Evolutionary conservation across 2,329 filamentous ascomycete species (phyloP).

Genomic region (Nothomitra cinnamomea): DNA sequence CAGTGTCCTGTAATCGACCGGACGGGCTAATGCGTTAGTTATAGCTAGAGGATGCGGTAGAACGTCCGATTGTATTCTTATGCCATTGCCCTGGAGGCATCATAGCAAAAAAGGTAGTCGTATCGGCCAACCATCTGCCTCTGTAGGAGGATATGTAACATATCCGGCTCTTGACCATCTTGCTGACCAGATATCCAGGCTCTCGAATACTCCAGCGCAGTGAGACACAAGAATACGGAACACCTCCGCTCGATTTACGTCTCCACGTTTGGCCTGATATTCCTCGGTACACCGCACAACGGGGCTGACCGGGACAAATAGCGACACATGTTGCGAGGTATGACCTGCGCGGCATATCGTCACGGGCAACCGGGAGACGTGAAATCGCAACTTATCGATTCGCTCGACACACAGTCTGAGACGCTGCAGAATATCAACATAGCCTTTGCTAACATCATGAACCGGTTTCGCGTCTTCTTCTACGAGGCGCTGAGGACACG

Average conservation of each 20-base stretch:
- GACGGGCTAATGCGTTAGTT: too few species aligned
- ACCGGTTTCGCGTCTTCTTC: conserved; percentile 55
- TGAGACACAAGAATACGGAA: conserved; percentile 37
- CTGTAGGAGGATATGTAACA: too few species aligned
- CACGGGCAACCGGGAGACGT: conserved; percentile 45
- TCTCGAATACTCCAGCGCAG: conserved; percentile 46
- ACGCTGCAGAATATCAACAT: conserved; percentile 57
- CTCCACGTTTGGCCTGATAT: conserved; percentile 60
- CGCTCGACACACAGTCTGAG: conserved; percentile 58
- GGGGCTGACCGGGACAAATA: conserved; percentile 52
- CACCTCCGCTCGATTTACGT: conserved; percentile 51
- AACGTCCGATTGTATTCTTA: conserved; percentile 57
- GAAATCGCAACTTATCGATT: conserved; percentile 49
- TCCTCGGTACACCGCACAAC: conserved; percentile 62
- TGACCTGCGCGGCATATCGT: conserved; percentile 49
- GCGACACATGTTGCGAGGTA: conserved; percentile 48
- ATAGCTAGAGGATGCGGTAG: conserved; percentile 33
- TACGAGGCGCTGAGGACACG: conserved; percentile 59
- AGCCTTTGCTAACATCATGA: conserved; percentile 52
- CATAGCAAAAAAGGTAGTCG: conserved; percentile 41
- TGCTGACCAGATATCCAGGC: conserved; percentile 20
- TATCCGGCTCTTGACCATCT: background rate
- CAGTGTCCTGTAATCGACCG: background rate
- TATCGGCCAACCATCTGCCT: too few species aligned
- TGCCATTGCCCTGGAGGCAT: conserved; percentile 59